Conservation (phyloP, 2,329 filamentous ascomycete species). For the Calonectria pteridis region DNA sequence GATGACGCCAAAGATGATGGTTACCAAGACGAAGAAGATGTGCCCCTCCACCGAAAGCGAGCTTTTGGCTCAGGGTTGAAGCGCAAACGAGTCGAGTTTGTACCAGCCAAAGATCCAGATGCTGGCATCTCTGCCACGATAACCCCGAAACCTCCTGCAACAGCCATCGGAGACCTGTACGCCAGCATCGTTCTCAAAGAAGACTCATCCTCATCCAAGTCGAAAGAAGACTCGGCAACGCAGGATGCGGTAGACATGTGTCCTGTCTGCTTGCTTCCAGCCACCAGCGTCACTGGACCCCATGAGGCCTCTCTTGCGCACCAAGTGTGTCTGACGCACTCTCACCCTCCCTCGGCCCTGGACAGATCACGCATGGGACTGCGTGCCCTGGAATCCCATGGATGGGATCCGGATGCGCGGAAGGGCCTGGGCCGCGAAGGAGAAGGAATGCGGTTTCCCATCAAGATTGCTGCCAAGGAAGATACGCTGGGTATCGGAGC, state of each 20-base stretch:
- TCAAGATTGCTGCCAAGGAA: constrained; percentile 79
- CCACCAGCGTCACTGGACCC: constrained; percentile 47
- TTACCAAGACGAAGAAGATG: constrained; percentile 56
- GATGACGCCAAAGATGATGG: constrained; percentile 39
- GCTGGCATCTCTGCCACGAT: constrained; percentile 36
- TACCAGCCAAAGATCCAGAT: constrained; percentile 62
- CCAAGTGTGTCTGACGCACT: constrained; percentile 77
- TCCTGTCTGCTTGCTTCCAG: constrained; percentile 51
- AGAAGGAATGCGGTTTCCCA: constrained; percentile 80
- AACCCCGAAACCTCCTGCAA: constrained; percentile 29
- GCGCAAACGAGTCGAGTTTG: constrained; percentile 67
- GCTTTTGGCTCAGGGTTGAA: constrained; percentile 70
- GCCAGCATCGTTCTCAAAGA: constrained; percentile 72
- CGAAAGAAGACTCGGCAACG: constrained; percentile 9
- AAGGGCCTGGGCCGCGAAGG: constrained; percentile 78
- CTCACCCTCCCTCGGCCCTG: constrained; percentile 78
- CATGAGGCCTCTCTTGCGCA: constrained; percentile 77
- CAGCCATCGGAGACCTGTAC: constrained; percentile 68
- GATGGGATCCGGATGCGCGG: constrained; percentile 81
- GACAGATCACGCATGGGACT: constrained; percentile 79
- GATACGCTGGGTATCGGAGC: constrained; percentile 81
- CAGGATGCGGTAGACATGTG: constrained; percentile 45
- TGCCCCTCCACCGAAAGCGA: constrained; percentile 65
- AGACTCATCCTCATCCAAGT: constrained; percentile 5
- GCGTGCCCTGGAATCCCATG: constrained; percentile 72